Evolutionary conservation across 1,284 basidiomycete genomes (phyloP).

Genomic region (Rhodotorula sp.): DNA sequence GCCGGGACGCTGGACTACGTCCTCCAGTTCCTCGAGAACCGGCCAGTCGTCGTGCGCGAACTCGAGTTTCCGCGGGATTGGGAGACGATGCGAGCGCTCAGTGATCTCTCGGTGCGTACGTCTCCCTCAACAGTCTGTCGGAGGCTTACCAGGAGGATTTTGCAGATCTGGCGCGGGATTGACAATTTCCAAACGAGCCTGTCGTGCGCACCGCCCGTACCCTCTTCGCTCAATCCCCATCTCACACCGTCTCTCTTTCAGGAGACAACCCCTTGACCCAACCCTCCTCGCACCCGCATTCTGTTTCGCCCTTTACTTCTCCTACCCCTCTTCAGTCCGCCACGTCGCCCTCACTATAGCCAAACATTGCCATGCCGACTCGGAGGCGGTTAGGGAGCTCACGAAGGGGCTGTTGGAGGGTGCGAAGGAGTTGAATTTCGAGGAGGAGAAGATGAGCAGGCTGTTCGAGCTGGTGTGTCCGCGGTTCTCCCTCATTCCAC

Average conservation of each 20-base stretch:
- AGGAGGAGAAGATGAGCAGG: background rate
- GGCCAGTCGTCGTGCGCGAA: background rate
- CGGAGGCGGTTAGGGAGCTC: background rate
- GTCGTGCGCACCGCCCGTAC: background rate
- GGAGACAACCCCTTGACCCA: background rate
- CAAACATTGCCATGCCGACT: background rate
- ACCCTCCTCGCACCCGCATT: conserved; percentile 10
- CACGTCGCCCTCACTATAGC: background rate
- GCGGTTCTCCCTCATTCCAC: no score
- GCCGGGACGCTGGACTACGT: background rate
- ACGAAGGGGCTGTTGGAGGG: background rate
- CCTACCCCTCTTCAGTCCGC: background rate
- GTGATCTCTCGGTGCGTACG: background rate
- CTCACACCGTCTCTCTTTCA: background rate
- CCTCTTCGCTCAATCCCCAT: background rate
- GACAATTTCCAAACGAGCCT: background rate
- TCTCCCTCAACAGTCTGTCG: background rate
- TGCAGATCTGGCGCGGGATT: background rate
- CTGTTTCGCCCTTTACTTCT: conserved; percentile 4
- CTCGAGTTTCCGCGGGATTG: conserved; percentile 4
- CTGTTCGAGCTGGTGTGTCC: conserved; percentile 2
- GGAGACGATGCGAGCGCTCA: conserved; percentile 5
- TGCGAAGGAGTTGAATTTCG: background rate
- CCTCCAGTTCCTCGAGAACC: background rate
- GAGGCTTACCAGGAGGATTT: background rate